These are phyloP conservation scores for Trichodelitschia bisporula DNA, from an alignment of 495 filamentous ascomycete genomes.

Conservation along the genomic window DNA sequence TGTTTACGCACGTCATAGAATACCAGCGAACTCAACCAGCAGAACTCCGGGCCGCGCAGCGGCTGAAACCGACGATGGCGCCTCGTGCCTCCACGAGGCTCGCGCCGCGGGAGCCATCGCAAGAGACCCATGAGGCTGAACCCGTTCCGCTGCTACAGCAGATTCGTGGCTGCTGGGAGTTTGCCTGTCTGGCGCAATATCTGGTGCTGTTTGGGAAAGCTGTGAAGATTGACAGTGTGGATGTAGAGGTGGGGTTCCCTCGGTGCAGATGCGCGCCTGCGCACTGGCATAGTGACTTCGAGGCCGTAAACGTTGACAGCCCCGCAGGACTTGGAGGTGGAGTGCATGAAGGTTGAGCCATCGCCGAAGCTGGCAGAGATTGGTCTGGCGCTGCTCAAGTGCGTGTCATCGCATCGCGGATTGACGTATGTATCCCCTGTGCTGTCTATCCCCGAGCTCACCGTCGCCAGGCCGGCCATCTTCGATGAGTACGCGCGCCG, in stretches of 20 bases:
- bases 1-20: too few species aligned
- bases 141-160: constrained; percentile 34
- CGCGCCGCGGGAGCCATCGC: too few species aligned
- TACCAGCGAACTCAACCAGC: too few species aligned
- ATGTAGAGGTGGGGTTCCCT: constrained; percentile 45
- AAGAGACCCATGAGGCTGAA: too few species aligned
- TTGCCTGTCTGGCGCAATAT: constrained; percentile 85
- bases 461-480: too few species aligned
- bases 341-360: constrained; percentile 51
- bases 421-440: constrained; percentile 37
- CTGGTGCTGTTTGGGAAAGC: constrained; percentile 69
- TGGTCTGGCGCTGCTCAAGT: constrained; percentile 73
- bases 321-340: constrained; percentile 64
- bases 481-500: constrained; percentile 89
- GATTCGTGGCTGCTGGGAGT: constrained; percentile 80
- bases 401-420: constrained; percentile 79
- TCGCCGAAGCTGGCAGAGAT: constrained; percentile 57
- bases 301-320: constrained; percentile 2
- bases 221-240: constrained; percentile 68
- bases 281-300: not conserved
- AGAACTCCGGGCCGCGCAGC: too few species aligned
- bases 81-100: too few species aligned
- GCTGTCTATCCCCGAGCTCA: constrained; percentile 23
- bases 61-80: too few species aligned
- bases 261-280: not conserved